Percentiles rank a stretch among this genome's conserved stretches.
These are phyloP conservation scores for Aquilaria malaccensis DNA, from an alignment of 345 rosid genomes.

Conservation along the genomic window DNA sequence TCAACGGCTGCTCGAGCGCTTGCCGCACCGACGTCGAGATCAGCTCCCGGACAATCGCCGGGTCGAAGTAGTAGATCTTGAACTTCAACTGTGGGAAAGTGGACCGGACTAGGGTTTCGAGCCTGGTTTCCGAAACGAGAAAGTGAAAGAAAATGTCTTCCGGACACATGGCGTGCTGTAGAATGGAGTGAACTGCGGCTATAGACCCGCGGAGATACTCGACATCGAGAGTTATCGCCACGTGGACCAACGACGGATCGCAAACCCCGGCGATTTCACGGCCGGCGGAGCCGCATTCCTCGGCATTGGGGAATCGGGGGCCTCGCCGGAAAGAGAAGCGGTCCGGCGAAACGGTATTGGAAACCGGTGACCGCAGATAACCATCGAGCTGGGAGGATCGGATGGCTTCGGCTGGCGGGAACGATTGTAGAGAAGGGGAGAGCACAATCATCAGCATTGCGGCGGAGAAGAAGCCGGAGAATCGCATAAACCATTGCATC, in stretches of 20 bases:
- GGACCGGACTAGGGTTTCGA: slow-evolving; percentile 65
- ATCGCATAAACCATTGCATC: slow-evolving; percentile 74
- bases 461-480: slow-evolving; percentile 69
- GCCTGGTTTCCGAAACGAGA: slow-evolving; percentile 59
- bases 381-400: slow-evolving; percentile 60
- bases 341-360: slow-evolving; percentile 17
- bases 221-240: slow-evolving; percentile 81
- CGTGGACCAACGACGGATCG: slow-evolving; percentile 74
- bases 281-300: slow-evolving; percentile 51
- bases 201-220: slow-evolving; percentile 91
- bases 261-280: slow-evolving; percentile 40
- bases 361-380: slow-evolving; percentile 30
- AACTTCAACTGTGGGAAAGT: slow-evolving; percentile 82
- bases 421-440: slow-evolving; percentile 78
- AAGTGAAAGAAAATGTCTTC: slow-evolving; percentile 88
- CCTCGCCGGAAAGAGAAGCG: slow-evolving; percentile 64
- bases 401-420: slow-evolving; percentile 93
- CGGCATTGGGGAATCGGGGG: slow-evolving; percentile 69
- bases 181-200: slow-evolving; percentile 91
- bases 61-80: slow-evolving; percentile 81
- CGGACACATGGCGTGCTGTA: slow-evolving; percentile 72
- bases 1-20: slow-evolving; percentile 90
- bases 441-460: slow-evolving; percentile 64
- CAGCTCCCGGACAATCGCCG: slow-evolving; percentile 59
- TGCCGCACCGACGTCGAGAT: slow-evolving; percentile 89